Conservation (phyloP, 441 rosid species). For the Erodium moschatum region DNA sequence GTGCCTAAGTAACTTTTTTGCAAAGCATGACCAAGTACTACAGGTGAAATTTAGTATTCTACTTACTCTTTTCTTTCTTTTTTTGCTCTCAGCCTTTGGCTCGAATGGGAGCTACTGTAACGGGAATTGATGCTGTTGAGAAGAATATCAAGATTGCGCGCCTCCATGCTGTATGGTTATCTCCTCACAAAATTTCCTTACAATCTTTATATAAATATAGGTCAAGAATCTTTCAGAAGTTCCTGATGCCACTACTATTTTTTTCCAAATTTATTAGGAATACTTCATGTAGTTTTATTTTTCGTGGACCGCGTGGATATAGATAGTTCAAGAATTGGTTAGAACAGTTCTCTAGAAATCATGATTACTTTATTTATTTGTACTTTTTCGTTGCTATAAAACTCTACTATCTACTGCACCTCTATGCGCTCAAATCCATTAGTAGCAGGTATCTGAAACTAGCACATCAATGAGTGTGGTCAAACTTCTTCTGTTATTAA, state of each 20-base stretch:
- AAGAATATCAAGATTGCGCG: conserved; percentile 84
- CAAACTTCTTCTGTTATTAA: neutral
- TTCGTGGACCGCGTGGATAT: neutral
- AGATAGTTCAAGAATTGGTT: neutral
- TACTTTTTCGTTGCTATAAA: no score
- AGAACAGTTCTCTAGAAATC: no score
- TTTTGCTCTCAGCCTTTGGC: conserved; percentile 64
- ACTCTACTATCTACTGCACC: no score
- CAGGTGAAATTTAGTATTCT: neutral
- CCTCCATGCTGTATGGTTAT: conserved; percentile 72
- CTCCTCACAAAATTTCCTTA: conserved; percentile 9
- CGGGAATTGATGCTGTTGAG: conserved; percentile 87
- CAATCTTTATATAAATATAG: neutral
- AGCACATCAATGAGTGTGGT: neutral
- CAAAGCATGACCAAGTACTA: neutral
- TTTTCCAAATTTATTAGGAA: neutral
- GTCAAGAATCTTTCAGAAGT: conserved; percentile 4
- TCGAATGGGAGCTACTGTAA: conserved; percentile 88
- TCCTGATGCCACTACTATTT: neutral
- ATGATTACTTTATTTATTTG: no score
- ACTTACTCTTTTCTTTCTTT: conserved; percentile 17
- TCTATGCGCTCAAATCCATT: neutral
- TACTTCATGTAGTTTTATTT: neutral
- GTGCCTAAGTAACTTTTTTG: neutral
- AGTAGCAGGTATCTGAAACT: neutral